Percentiles rank a stretch among this genome's conserved stretches.
Conservation (phyloP, 495 filamentous ascomycete genomes). For the Xylaria bambusicola region DNA sequence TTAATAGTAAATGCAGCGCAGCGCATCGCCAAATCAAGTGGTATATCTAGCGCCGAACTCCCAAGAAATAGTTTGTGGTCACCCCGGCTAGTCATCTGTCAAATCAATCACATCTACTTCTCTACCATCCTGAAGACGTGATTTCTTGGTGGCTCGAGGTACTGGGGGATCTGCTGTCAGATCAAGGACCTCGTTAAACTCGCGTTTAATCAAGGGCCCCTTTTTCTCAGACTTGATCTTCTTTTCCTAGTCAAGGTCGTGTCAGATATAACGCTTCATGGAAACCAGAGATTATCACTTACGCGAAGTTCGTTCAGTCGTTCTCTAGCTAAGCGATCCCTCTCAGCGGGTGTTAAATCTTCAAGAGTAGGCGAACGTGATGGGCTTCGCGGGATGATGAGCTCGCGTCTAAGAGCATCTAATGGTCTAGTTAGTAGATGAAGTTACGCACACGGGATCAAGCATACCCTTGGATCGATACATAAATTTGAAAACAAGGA, state of each 20-base stretch:
- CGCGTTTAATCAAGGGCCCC: slow-evolving; percentile 19
- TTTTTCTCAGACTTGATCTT: slow-evolving; percentile 14
- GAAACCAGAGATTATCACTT: background rate
- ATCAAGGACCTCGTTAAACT: slow-evolving; percentile 19
- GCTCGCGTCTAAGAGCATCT: slow-evolving; percentile 34
- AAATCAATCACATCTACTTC: slow-evolving; percentile 20
- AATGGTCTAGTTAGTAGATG: slow-evolving; percentile 3
- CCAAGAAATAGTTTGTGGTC: background rate
- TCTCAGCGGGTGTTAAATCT: slow-evolving; percentile 16
- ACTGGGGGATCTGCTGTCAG: slow-evolving; percentile 4
- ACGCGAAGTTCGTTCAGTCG: slow-evolving; percentile 25
- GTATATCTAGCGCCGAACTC: background rate
- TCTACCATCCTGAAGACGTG: background rate
- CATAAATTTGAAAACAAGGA: slow-evolving; percentile 32
- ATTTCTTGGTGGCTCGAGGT: slow-evolving; percentile 12
- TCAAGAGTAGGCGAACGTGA: slow-evolving; percentile 20
- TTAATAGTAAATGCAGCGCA: too few species aligned
- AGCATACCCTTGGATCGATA: slow-evolving; percentile 36
- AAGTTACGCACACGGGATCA: background rate
- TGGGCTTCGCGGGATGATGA: slow-evolving; percentile 37
- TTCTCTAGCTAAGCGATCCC: slow-evolving; percentile 25
- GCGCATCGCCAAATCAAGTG: too few species aligned
- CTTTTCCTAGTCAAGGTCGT: background rate
- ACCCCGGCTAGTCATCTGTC: slow-evolving; percentile 13
- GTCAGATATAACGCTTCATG: background rate